Conservation (phyloP, 2,329 filamentous ascomycete genomes). For the Aspergillus spinulosporus region DNA sequence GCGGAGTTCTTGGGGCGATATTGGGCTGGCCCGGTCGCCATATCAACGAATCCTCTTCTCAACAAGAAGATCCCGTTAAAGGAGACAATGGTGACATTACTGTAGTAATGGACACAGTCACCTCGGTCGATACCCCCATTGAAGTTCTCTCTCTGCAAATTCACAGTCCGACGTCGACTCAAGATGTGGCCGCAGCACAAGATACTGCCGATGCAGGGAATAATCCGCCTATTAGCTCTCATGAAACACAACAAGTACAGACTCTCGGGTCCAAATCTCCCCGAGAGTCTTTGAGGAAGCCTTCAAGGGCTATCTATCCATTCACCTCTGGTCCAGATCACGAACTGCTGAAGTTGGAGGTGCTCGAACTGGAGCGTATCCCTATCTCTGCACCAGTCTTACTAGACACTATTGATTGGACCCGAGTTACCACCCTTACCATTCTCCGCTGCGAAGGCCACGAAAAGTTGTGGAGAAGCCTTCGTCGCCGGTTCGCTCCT, state of each 20-base stretch:
- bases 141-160: neutral
- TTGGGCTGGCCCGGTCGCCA: conserved; percentile 16
- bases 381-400: conserved; percentile 71
- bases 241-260: neutral
- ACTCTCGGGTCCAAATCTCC: conserved; percentile 1
- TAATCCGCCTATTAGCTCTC: neutral
- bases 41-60: neutral
- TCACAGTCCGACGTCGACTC: neutral
- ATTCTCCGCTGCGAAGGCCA: conserved; percentile 72
- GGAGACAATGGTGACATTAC: neutral
- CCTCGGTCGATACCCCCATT: neutral
- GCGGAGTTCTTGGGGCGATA: conserved; percentile 37
- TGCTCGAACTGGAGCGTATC: conserved; percentile 72
- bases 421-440: conserved; percentile 67
- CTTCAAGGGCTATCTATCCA: neutral
- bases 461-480: conserved; percentile 71
- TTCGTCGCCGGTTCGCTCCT: conserved; percentile 64
- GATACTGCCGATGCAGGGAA: neutral
- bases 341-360: conserved; percentile 63
- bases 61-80: conserved; percentile 5
- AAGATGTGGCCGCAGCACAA: neutral
- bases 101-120: neutral
- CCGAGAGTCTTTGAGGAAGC: conserved; percentile 11
- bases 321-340: conserved; percentile 23
- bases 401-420: conserved; percentile 72